Conservation (phyloP, 352 stramenopile genomes). For the Globisporangium carolinianum region DNA sequence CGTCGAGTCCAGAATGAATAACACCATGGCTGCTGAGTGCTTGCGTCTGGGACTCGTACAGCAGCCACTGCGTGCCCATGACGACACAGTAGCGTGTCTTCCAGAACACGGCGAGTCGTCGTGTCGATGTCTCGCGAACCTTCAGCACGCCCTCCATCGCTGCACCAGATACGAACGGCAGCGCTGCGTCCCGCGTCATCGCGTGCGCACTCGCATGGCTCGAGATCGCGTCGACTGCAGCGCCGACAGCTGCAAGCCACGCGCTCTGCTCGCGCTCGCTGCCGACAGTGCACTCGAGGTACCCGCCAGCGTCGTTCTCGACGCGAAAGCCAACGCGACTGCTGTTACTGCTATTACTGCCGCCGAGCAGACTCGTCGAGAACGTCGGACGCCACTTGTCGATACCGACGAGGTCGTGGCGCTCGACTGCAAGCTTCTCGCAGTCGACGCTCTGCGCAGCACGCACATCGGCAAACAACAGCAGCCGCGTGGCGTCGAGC, state of each 20-base stretch:
- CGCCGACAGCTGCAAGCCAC: slow-evolving; percentile 27
- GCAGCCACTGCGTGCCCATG: slow-evolving; percentile 58
- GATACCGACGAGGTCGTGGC: slow-evolving; percentile 41
- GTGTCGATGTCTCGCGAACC: slow-evolving; percentile 18
- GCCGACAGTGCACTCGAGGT: slow-evolving; percentile 43
- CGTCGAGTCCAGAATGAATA: no score
- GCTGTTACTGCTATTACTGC: background rate
- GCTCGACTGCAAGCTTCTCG: slow-evolving; percentile 27
- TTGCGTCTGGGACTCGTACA: slow-evolving; percentile 63
- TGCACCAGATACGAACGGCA: slow-evolving; percentile 52
- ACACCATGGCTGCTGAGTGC: slow-evolving; percentile 18
- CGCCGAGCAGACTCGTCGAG: slow-evolving; percentile 8
- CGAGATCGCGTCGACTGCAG: slow-evolving; percentile 19
- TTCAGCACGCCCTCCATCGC: slow-evolving; percentile 72
- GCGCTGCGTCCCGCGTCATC: slow-evolving; percentile 30
- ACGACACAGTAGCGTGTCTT: slow-evolving; percentile 64
- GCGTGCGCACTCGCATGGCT: slow-evolving; percentile 3
- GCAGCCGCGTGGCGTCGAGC: slow-evolving; percentile 26
- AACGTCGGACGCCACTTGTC: slow-evolving; percentile 48
- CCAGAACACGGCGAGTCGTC: slow-evolving; percentile 44
- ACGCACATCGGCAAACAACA: slow-evolving; percentile 26
- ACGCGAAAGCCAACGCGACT: slow-evolving; percentile 40
- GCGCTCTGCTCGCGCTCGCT: slow-evolving; percentile 24
- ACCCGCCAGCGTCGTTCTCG: slow-evolving; percentile 51
- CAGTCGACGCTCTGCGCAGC: slow-evolving; percentile 20